Evolutionary conservation across 371 early-diverging fungal genomes (phyloP).

Genomic region (Mortierella polycephala): DNA sequence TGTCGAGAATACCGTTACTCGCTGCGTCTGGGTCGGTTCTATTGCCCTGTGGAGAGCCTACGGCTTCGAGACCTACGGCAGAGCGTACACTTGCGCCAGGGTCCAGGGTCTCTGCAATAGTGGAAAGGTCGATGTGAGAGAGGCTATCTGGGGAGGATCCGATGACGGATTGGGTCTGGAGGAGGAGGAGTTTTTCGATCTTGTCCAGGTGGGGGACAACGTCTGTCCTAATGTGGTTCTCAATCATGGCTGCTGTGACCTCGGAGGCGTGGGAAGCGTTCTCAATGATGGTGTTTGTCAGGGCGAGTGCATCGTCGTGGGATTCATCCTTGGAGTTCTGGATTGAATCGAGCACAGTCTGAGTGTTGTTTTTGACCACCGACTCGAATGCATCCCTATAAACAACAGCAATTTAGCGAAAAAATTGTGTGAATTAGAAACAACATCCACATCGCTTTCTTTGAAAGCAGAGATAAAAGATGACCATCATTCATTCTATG

Average conservation of each 20-base stretch:
- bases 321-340: conserved; percentile 18
- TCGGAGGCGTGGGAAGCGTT: conserved; percentile 9
- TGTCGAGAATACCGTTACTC: conserved; percentile 11
- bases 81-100: too few species aligned
- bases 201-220: conserved; percentile 25
- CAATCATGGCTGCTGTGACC: conserved; percentile 2
- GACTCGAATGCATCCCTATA: too few species aligned
- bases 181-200: conserved; percentile 10
- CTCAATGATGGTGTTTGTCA: not conserved
- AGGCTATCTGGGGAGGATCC: too few species aligned
- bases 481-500: too few species aligned
- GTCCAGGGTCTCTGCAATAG: not conserved
- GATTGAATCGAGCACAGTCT: not conserved
- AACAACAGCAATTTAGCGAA: not conserved
- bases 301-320: conserved; percentile 1
- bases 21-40: not conserved
- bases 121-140: not conserved
- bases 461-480: not conserved
- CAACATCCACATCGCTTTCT: too few species aligned
- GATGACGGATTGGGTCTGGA: not conserved
- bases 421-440: too few species aligned
- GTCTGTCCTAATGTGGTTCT: conserved; percentile 15
- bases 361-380: not conserved
- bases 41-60: not conserved
- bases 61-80: too few species aligned